A percentile compares a stretch with the other conserved stretches of the same genome.
phyloP scores from a whole-genome alignment of 257 asterid species.

The Linderniella brevidens region DNA sequence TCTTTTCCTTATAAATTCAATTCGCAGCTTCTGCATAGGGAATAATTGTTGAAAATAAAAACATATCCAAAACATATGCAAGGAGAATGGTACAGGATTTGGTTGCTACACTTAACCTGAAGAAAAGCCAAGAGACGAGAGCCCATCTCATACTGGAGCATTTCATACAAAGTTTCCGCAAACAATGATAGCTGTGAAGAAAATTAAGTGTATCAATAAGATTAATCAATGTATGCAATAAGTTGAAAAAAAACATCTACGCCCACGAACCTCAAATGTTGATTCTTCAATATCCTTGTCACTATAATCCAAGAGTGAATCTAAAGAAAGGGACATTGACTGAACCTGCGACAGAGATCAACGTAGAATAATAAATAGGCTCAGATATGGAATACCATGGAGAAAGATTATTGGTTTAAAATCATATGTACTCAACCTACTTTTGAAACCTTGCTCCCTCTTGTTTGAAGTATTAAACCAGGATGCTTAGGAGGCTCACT shows the following conservation, averaged over 20 bases:
- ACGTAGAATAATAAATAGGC: conserved; percentile 3
- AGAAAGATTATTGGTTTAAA: background rate
- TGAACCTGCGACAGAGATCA: conserved; percentile 36
- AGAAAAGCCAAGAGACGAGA: conserved; percentile 68
- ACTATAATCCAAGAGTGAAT: conserved; percentile 80
- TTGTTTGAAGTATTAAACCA: conserved; percentile 66
- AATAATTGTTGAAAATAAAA: conserved; percentile 3
- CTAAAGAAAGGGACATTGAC: conserved; percentile 78
- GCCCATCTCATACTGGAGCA: conserved; percentile 93
- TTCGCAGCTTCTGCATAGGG: conserved; percentile 43
- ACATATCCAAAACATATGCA: background rate
- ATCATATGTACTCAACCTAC: conserved; percentile 23
- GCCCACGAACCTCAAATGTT: conserved; percentile 55
- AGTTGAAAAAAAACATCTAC: conserved; percentile 1
- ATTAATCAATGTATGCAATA: background rate
- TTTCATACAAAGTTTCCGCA: conserved; percentile 80
- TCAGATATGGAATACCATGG: background rate
- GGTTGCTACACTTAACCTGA: conserved; percentile 41
- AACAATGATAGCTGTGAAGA: conserved; percentile 62
- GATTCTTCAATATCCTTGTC: conserved; percentile 74
- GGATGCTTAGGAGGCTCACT: conserved; percentile 86
- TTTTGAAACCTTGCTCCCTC: conserved; percentile 54
- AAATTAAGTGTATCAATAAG: background rate
- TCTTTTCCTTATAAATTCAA: conserved; percentile 34
- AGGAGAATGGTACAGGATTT: conserved; percentile 6